Evolutionary conservation across 2,329 filamentous ascomycete species (phyloP), one percentile per base, ranked within the genome.

Genomic region (Nigrospora sphaerica): DNA sequence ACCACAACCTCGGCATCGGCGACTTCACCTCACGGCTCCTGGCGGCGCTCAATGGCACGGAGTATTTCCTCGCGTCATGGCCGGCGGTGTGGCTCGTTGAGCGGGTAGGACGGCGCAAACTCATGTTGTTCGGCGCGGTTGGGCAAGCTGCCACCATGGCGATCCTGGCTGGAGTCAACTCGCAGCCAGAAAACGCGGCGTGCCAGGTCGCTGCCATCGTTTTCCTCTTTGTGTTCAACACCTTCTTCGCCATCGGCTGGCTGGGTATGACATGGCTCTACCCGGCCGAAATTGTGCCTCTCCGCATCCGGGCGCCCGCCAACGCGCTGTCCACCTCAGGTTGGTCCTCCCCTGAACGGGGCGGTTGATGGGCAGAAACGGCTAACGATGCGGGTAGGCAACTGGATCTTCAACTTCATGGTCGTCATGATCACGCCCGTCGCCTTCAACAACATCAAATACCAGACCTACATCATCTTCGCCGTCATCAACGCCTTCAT

Each of bases 91-190:
- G 81, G 60, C 70, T 84, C 23, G 80, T 85, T 34, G 82, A 86
- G 62, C 74, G 77, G 2, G 77, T 83, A 4, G 83, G 83, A 12
- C 80, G 86, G 28, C 75, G 85, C 16, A 77, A 78, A 57, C 74
- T 89, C 49, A 88, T 90, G 83, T 65, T 89, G 16, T 78, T 87
- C 51, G 85, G 85, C 45, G 77, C 80, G 0, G 68, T 71, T 3
- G 81, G 81, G 0, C 81, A 83, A 69, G 80, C 79, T 34, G 59
- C 74, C 2, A 80, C 78, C 44, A 88, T 88, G 85, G 75, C 81
- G 2, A 72, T 88, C 34, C 68, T 81, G 34, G 70, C 74, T 0
- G 70, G 72, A 32, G 68, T 64, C 12, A 66, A 67, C 46, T 64
- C 65, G 4, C 55, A 52, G 7, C 49, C 53, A 1, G 52, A 58